Conservation (phyloP, 2,329 filamentous ascomycete species). For the Diaporthe sp. region DNA sequence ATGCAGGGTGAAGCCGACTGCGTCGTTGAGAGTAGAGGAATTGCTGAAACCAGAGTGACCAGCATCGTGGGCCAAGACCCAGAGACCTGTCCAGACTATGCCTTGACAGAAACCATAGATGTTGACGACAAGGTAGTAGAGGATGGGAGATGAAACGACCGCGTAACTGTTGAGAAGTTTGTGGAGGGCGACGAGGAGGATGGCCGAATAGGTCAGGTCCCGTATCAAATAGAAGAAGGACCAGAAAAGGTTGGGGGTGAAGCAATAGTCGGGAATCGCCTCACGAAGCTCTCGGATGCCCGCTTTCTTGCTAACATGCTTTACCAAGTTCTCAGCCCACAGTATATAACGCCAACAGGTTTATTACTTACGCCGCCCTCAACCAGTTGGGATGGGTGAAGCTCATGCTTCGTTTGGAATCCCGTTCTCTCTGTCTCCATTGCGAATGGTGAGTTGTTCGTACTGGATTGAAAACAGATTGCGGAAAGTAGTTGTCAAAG, state of each 20-base stretch:
- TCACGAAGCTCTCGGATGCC: conserved; percentile 94
- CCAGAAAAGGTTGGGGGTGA: conserved; percentile 48
- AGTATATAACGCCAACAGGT: neutral
- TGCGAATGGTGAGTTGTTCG: neutral
- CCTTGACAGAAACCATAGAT: conserved; percentile 74
- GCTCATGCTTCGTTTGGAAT: conserved; percentile 1
- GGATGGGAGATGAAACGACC: neutral
- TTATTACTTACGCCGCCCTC: conserved; percentile 3
- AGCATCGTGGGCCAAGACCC: conserved; percentile 79
- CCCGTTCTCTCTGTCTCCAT: conserved; percentile 13
- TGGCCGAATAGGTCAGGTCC: neutral
- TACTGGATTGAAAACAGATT: neutral
- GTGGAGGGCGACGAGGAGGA: neutral
- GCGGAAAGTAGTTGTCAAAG: neutral
- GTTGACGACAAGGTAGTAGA: conserved; percentile 40
- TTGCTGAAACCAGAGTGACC: conserved; percentile 77
- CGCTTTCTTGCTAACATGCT: neutral
- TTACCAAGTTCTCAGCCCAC: neutral
- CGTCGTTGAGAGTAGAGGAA: conserved; percentile 68
- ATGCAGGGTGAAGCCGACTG: conserved; percentile 74
- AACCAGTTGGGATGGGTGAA: conserved; percentile 4
- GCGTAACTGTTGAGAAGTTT: neutral
- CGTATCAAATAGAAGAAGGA: conserved; percentile 12
- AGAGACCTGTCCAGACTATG: conserved; percentile 70
- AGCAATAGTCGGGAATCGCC: conserved; percentile 98